phyloP scores from a whole-genome alignment of 345 rosid species.

The Combretum micranthum region DNA sequence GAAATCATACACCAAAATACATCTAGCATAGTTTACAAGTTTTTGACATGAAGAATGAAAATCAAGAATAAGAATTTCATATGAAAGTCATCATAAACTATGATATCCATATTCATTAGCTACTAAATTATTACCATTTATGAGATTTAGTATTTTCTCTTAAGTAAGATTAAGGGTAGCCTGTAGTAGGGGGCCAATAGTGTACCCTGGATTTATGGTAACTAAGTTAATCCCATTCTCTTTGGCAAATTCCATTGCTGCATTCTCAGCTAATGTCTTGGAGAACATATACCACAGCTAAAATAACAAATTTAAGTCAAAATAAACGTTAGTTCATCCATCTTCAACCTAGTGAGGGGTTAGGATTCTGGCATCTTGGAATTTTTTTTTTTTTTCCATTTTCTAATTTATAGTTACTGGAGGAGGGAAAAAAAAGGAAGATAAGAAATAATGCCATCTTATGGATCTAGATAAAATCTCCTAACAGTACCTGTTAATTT shows the following conservation, averaged over 20 bases:
- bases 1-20: no score
- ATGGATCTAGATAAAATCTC: no score
- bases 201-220: slow-evolving; percentile 6
- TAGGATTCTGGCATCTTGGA: background rate
- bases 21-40: no score
- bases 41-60: no score
- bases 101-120: no score
- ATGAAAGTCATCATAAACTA: no score
- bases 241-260: slow-evolving; percentile 9
- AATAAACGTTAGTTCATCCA: background rate
- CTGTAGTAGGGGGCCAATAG: slow-evolving; percentile 13
- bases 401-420: no score
- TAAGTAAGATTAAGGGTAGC: slow-evolving; percentile 5
- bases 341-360: background rate
- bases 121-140: slow-evolving; percentile 1
- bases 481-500: no score
- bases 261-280: slow-evolving; percentile 11
- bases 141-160: background rate
- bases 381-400: no score
- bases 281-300: slow-evolving; percentile 13
- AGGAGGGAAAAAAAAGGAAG: no score
- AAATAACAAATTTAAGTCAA: background rate
- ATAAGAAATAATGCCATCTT: no score
- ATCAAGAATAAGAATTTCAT: no score
- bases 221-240: slow-evolving; percentile 11